A percentile compares a stretch with the other conserved stretches of the same genome.
These are phyloP conservation scores for Pythium phragmiticola DNA, from an alignment of 352 stramenopile genomes.

Conservation along the genomic window DNA sequence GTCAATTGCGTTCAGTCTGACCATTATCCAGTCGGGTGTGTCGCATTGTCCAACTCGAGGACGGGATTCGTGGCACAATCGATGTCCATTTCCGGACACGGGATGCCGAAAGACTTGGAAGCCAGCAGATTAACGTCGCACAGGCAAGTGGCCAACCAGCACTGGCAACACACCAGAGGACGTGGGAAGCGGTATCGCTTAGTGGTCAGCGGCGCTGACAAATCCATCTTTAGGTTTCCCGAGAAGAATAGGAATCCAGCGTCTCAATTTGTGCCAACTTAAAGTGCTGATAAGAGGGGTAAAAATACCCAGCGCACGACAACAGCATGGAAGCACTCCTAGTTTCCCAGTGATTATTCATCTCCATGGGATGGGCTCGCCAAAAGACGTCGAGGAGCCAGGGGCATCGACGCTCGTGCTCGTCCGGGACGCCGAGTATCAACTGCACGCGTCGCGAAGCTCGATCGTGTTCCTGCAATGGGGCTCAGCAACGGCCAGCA, in stretches of 20 bases:
- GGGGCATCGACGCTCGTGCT: conserved; percentile 34
- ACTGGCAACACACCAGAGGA: conserved; percentile 3
- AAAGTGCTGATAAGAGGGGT: neutral
- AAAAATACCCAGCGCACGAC: neutral
- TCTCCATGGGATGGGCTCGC: conserved; percentile 2
- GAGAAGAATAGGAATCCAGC: neutral
- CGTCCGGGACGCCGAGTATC: conserved; percentile 32
- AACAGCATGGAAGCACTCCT: neutral
- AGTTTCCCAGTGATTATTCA: neutral
- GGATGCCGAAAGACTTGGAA: neutral
- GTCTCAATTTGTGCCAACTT: neutral
- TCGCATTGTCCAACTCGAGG: neutral
- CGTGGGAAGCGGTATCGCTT: neutral
- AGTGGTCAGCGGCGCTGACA: neutral
- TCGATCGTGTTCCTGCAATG: conserved; percentile 27
- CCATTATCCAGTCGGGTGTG: neutral
- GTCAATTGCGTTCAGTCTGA: neutral
- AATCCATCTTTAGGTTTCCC: neutral
- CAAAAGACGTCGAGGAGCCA: neutral
- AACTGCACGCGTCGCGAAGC: conserved; percentile 24
- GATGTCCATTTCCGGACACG: conserved; percentile 15
- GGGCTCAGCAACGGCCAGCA: conserved; percentile 18
- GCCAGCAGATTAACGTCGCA: neutral
- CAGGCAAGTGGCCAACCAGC: neutral
- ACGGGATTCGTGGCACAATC: neutral